Conservation (phyloP, 441 rosid species). For the Adansonia gregorii region DNA sequence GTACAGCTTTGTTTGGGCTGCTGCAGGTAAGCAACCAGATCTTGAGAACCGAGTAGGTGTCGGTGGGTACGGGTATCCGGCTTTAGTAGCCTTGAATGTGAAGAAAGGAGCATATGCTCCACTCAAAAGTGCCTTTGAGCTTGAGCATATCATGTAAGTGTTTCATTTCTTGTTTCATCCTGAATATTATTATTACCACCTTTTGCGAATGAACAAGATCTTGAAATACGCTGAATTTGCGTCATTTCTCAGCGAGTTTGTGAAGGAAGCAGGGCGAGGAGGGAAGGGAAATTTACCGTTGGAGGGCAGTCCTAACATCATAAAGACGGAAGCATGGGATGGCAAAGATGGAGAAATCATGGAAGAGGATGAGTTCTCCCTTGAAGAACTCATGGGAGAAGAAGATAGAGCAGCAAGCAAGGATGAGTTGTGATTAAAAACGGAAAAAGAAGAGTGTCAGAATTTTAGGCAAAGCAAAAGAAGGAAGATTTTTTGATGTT, state of each 20-base stretch:
- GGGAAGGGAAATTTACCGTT: conserved; percentile 92
- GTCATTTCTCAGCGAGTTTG: conserved; percentile 70
- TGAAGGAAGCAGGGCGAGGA: conserved; percentile 89
- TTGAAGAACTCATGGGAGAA: conserved; percentile 93
- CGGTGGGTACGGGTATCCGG: conserved; percentile 98
- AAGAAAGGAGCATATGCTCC: conserved; percentile 99
- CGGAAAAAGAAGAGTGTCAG: not conserved
- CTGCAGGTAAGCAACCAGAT: conserved; percentile 90
- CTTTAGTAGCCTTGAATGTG: conserved; percentile 87
- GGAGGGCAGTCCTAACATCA: conserved; percentile 60
- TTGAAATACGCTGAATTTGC: not conserved
- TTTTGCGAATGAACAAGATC: conserved; percentile 11
- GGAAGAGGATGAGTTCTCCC: conserved; percentile 95
- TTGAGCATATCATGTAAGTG: conserved; percentile 76
- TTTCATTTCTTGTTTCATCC: conserved; percentile 20
- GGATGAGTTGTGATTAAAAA: conserved; percentile 52
- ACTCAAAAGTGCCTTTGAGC: conserved; percentile 95
- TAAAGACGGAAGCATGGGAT: conserved; percentile 80
- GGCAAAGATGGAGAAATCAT: conserved; percentile 88
- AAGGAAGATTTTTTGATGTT: conserved; percentile 19
- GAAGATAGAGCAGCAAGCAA: conserved; percentile 40
- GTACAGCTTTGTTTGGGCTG: conserved; percentile 87
- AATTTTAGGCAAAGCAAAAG: not conserved
- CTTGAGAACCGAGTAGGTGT: conserved; percentile 83
- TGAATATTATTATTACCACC: not conserved